These are phyloP conservation scores for Keithomyces neogunnii DNA, from an alignment of 2,329 filamentous ascomycete species.

Conservation along the genomic window DNA sequence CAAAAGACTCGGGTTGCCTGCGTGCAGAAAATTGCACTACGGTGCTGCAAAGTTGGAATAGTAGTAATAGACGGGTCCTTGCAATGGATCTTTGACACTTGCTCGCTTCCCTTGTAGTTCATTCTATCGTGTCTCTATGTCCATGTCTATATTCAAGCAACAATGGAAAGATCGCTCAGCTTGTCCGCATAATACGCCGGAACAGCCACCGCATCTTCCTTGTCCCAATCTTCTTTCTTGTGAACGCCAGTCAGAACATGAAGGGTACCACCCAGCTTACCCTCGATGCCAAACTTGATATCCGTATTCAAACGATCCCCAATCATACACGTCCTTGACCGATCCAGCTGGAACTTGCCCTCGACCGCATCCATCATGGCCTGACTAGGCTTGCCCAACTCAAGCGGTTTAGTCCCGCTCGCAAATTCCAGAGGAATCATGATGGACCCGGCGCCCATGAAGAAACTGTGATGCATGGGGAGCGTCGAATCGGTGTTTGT, in stretches of 20 bases:
- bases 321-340: conserved; percentile 84
- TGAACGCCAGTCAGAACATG: conserved; percentile 86
- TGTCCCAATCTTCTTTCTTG: conserved; percentile 75
- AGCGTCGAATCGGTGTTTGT: conserved; percentile 91
- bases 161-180: conserved; percentile 60
- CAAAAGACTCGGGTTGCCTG: neutral
- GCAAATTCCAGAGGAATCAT: conserved; percentile 71
- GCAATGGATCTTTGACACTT: no score
- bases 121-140: neutral
- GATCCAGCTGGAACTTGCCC: conserved; percentile 86
- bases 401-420: conserved; percentile 59
- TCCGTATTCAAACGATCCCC: conserved; percentile 92
- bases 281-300: conserved; percentile 90
- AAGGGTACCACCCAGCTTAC: conserved; percentile 81
- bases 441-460: conserved; percentile 83
- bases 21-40: no score
- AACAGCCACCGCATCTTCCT: conserved; percentile 56
- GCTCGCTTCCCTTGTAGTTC: no score
- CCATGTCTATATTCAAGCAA: conserved; percentile 10
- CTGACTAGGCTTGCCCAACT: conserved; percentile 89
- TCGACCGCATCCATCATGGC: conserved; percentile 99
- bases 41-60: neutral
- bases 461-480: conserved; percentile 72
- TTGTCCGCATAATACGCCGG: conserved; percentile 80
- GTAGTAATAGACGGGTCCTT: no score